Percentiles rank a stretch among this genome's conserved stretches.
Evolutionary conservation across 2,329 filamentous ascomycete genomes (phyloP).

Genomic region (Aspergillus sp.): DNA sequence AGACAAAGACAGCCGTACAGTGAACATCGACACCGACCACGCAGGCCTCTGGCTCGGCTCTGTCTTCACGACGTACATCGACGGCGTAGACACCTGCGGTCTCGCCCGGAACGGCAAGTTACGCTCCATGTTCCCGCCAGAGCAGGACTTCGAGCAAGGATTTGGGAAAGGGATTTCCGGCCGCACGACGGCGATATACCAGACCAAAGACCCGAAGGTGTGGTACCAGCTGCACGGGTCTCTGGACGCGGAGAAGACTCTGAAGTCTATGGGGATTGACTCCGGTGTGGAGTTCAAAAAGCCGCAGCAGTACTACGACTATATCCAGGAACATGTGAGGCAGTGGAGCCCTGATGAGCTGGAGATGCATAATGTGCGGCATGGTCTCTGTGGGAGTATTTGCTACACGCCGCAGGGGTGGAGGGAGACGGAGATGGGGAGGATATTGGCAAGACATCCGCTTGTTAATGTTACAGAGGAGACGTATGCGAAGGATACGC

Average conservation of each 20-base stretch:
- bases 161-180: slow-evolving; percentile 32
- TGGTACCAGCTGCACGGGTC: slow-evolving; percentile 56
- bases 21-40: background rate
- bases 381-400: slow-evolving; percentile 47
- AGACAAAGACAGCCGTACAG: background rate
- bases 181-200: slow-evolving; percentile 49
- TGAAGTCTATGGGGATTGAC: background rate
- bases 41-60: background rate
- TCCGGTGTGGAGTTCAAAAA: background rate
- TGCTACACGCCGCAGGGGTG: slow-evolving; percentile 17
- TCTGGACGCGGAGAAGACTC: slow-evolving; percentile 39
- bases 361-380: slow-evolving; percentile 42
- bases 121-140: background rate
- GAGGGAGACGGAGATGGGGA: background rate
- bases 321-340: slow-evolving; percentile 28
- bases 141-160: background rate
- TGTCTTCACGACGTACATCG: background rate
- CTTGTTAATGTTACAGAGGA: background rate
- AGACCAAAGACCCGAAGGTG: slow-evolving; percentile 44
- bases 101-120: background rate
- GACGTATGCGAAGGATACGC: background rate
- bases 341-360: slow-evolving; percentile 42
- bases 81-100: background rate
- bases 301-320: slow-evolving; percentile 20
- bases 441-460: background rate